Base-by-base conservation (phyloP, 2,329 filamentous ascomycete species). In the Venturia nashicola region DNA sequence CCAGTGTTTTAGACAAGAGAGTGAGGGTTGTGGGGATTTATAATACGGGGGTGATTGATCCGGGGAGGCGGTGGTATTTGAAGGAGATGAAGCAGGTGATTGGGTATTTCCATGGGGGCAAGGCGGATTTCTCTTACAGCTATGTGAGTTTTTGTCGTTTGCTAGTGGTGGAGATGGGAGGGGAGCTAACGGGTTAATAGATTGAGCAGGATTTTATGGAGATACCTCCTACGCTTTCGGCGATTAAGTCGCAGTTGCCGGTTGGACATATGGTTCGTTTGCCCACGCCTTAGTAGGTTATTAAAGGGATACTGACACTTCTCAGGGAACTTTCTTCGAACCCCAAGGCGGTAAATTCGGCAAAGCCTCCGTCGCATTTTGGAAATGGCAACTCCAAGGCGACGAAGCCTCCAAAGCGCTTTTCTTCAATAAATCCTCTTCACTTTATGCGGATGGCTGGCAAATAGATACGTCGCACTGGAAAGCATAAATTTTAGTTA, bases 1-100 rank as follows among this genome's bases (percentile, higher is more conserved):
- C 59, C 11, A 51, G 59, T 44, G 59, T 65, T 20, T 36, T n/a
- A 5, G 63, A 65, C 7, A 9, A 3, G 46, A 36, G 63, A 2
- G 63, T 65, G 6, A 64, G 55, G 59, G 57, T 65, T 48, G 43
- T 65, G 23, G 63, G 63, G 9, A 65, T 65, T 42, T 63, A 63
- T 36, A 65, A 65, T 43, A 65, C 63, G 18, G 63, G 63, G 23
- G 63, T 65, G 43, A 65, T 65, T 55, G 63, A 65, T 55, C 63
- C 63, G 2, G 59, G 27, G 12, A 20, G 63, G 39, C n/a, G 63
- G 20, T 63, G 46, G 39, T 36, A 44, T 39, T 44, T 65, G 43
- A 63, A 63, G 46, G 63, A 65, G 32, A 46, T 65, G 23, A 63
- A 55, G 36, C 57, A 65, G 43, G 6, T 12, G 20, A 55, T 65